Base-by-base conservation (phyloP, 805 yeast genomes). In the Schwanniomyces yamadae region DNA sequence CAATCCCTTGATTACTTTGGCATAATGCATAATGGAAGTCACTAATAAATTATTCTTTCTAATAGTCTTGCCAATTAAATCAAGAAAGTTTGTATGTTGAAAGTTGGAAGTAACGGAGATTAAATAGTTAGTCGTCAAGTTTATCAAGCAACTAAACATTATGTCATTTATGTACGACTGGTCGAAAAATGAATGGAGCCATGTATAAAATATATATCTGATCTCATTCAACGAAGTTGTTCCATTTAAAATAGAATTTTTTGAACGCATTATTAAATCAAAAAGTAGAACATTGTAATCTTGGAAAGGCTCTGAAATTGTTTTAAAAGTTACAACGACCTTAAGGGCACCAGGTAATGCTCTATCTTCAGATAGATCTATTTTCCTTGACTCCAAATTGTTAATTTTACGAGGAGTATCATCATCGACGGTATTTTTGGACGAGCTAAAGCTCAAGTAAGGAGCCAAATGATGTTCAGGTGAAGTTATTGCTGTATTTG, bases 51-150 rank as follows among this genome's bases (percentile, higher is more conserved):
- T 42, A 37, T 59, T 57, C 28, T 55, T 59, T 23, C 47, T 31
- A 18, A 40, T 44, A 6, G 50, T 45, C 26, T 34, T 37, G 17
- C 40, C 42, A 10, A 34, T 34, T 6, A 45, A 41, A 24, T 40
- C 34, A 12, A 34, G 45, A 12, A 48, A 34, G n/a, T 32, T 37
- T 6, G 44, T 23, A 16, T 34, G 33, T 15, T 26, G 21, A 5
- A 31, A 17, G 5, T 19, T 36, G 19, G 24, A 36, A 4, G 29
- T 18, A 4, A 13, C 23, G 24, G 68, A 52, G 23, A 63, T 54
- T 34, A 66, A 45, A 39, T 59, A 66, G 44, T 66, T 66, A 9
- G 71, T 61, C 26, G 69, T 60, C 37, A 66, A 55, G 44, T 66
- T 66, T 25, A 60, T 32, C 36, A 66, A 56, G 34, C 68, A 62